Base-by-base conservation (phyloP, 257 asterid genomes). In the Solanum ossicruentum region DNA sequence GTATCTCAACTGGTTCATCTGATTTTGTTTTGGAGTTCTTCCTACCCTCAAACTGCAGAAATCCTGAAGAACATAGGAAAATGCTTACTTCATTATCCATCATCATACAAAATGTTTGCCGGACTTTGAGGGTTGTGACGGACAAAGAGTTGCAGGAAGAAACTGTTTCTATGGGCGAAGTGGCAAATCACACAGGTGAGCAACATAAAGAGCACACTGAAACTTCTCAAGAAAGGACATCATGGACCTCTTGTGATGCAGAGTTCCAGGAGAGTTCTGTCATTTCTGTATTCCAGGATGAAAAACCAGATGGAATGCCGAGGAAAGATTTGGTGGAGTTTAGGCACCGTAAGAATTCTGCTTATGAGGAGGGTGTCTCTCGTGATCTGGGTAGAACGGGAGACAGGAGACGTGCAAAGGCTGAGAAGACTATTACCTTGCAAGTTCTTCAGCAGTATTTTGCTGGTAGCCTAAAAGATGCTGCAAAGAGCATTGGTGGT, bases 391-490 rank as follows among this genome's bases (percentile, higher is more conserved):
- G 85, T 86, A 90, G 82, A 87, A 79, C 88, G 0, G 90, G 91
- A 12, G 97, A 93, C 83, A 93, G 91, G 84, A 91, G 91, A 77
- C 95, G 97, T 12, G 84, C 86, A 73, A 96, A 93, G 87, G 92
- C 94, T 2, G 97, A 96, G 88, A 91, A 92, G 85, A 89, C 92
- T 39, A 93, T 93, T 51, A 94, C 98, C 36, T 86, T 95, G 91
- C 90, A 96, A 89, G 92, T 93, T 87, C 97, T 96, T 73, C 92
- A 90, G 89, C 97, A 93, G 87, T 95, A 96, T 87, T 96, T 96
- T 86, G 93, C 99, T 16, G 98, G 98, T 77, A 96, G 97, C 91
- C 93, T 96, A 55, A 95, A 95, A 89, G 99, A 96, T 86, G 99
- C 99, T 83, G 99, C 99, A 60, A 93, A 60, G 87, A 93, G 90